Evolutionary conservation across 306 rosid species (phyloP), one percentile per base, ranked within the genome.

Genomic region (Trifolium repens): DNA sequence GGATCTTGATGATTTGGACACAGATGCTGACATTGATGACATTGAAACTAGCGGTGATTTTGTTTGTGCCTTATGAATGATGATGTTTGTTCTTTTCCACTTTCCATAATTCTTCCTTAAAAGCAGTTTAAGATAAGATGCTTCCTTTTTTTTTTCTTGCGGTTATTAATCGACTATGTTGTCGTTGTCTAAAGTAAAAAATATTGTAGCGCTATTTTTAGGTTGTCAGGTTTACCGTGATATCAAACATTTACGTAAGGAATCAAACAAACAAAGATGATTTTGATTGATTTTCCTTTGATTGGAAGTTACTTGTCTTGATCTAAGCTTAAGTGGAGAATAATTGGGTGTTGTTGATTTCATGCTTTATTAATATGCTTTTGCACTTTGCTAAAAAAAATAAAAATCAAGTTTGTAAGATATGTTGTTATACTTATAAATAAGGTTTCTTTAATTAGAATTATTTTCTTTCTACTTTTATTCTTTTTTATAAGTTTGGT

Each of bases 31-130:
- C 89, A 85, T 88, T 3, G 98, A 92, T 72, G 99, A 94, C 50
- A 62, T 88, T 10, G 98, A 94, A 66, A 82, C 93, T 12, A 92
- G 98, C 44, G 98, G 91, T 49, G 98, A 94, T 86, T 94, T 91
- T 88, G 98, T 91, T 46, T 90, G 96, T 74, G 92, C 96, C 9
- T 75, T 92, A 81, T 84, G 86, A 85, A 39, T 65, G 62, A 6
- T 58, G 63, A 58, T 72, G 67, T 26, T 46, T 80, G 57, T 37
- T 9, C 12, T 34, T 1, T 17, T 63, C 55, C 75, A 35, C 81
- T 72, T 69, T 78, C 52, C 61, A 44, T 11, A 72, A 71, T 22
- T 68, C 78, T 83, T 34, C 22, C 77, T 62, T 7, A 69, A 86
- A 49, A 69, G 63, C 22, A n/a, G 68, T 39, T 80, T 64, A 53